Conservation (phyloP, 2,329 filamentous ascomycete species). For the Cordyceps cicadae region DNA sequence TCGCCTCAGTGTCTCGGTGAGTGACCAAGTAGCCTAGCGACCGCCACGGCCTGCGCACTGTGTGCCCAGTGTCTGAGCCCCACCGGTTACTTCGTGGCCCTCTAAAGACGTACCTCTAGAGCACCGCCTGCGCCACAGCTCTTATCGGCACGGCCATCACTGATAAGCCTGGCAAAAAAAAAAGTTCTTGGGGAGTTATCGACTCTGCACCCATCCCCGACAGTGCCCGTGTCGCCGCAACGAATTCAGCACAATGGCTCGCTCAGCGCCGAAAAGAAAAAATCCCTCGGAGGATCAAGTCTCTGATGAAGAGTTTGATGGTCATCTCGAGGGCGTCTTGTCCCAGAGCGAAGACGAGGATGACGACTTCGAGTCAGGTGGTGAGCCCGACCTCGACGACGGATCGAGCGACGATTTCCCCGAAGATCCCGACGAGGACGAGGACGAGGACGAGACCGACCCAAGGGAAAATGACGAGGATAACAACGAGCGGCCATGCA, state of each 20-base stretch:
- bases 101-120: background rate
- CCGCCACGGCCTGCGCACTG: too few relatives aligned
- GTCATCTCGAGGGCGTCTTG: constrained; percentile 45
- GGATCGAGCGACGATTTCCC: constrained; percentile 24
- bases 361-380: constrained; percentile 29
- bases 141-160: constrained; percentile 1
- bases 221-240: background rate
- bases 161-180: constrained; percentile 9
- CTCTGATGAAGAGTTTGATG: constrained; percentile 56
- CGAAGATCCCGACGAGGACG: constrained; percentile 21
- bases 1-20: too few relatives aligned
- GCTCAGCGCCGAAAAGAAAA: constrained; percentile 51
- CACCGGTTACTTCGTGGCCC: background rate
- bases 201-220: background rate
- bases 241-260: constrained; percentile 3
- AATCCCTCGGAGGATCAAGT: constrained; percentile 47
- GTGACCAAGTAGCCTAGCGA: too few relatives aligned
- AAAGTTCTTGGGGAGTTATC: constrained; percentile 4
- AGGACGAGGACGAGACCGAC: constrained; percentile 22
- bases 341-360: constrained; percentile 49
- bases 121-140: background rate
- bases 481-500: constrained; percentile 40
- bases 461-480: constrained; percentile 25
- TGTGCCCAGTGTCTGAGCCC: background rate
- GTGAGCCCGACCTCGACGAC: constrained; percentile 30